phyloP scores from a whole-genome alignment of 805 yeast species.

The Metschnikowia santaceciliae region DNA sequence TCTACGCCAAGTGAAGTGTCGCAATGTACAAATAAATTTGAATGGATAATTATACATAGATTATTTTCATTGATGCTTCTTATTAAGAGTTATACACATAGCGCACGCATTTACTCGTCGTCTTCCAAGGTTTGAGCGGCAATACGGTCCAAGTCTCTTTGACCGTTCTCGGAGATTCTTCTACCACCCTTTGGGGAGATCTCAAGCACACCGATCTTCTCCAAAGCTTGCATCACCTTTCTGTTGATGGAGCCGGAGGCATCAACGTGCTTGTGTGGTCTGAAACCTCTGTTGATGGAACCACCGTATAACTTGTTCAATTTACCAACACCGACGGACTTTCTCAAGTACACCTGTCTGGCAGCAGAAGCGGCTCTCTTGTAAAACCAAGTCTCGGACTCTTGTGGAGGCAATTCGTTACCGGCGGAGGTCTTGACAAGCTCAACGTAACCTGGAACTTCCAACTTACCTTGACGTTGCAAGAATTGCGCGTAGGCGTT shows the following conservation, averaged over 20 bases:
- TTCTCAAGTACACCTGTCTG: conserved; percentile 99
- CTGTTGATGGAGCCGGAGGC: conserved; percentile 99
- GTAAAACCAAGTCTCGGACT: conserved; percentile 99
- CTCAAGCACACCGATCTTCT: conserved; percentile 97
- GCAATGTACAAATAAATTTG: too few relatives aligned
- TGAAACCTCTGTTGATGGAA: conserved; percentile 97
- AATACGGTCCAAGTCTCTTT: conserved; percentile 99
- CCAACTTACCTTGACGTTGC: conserved; percentile 99
- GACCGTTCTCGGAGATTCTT: conserved; percentile 98
- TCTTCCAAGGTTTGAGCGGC: conserved; percentile 98
- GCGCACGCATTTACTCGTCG: conserved; percentile 40
- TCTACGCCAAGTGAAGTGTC: not conserved
- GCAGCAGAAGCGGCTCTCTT: conserved; percentile 99
- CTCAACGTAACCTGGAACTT: conserved; percentile 99
- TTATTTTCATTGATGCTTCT: conserved; percentile 12
- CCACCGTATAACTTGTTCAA: conserved; percentile 99
- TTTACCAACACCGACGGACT: conserved; percentile 98
- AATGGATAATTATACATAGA: not conserved
- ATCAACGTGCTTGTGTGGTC: conserved; percentile 97
- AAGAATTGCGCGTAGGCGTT: conserved; percentile 99
- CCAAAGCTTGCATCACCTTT: conserved; percentile 95
- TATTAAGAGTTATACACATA: conserved; percentile 18
- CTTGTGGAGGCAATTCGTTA: conserved; percentile 99
- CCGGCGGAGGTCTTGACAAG: conserved; percentile 98
- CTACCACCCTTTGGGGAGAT: conserved; percentile 98